Conservation (phyloP, 192 early-diverging fungal genomes). For the Backusella tarrabulga region DNA sequence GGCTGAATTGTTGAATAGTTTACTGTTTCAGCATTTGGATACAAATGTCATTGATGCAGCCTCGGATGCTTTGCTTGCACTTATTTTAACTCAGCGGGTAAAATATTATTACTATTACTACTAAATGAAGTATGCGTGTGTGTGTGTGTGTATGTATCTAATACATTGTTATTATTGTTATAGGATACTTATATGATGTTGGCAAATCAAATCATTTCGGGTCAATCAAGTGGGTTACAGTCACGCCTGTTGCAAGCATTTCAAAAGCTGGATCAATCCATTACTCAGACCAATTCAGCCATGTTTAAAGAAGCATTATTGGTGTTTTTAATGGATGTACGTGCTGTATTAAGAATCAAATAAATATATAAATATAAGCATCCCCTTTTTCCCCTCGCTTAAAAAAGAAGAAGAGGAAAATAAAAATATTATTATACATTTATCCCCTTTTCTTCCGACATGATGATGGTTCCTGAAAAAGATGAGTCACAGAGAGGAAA, state of each 20-base stretch:
- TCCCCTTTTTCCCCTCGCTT: not conserved
- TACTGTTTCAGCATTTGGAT: constrained; percentile 67
- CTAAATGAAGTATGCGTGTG: not conserved
- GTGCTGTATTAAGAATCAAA: constrained; percentile 65
- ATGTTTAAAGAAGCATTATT: constrained; percentile 48
- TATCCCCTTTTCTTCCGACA: too few relatives aligned
- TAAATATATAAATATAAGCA: constrained; percentile 25
- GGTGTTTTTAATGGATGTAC: constrained; percentile 59
- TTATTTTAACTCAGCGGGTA: constrained; percentile 53
- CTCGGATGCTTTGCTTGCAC: constrained; percentile 54
- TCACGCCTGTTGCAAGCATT: constrained; percentile 46
- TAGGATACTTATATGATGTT: constrained; percentile 47
- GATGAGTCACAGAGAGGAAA: too few relatives aligned
- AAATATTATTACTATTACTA: not conserved
- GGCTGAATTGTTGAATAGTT: constrained; percentile 47
- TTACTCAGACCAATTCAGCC: constrained; percentile 38
- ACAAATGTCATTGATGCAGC: constrained; percentile 58
- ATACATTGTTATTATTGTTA: not conserved
- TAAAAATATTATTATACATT: not conserved
- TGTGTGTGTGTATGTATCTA: not conserved
- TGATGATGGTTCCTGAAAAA: too few relatives aligned
- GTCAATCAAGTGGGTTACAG: constrained; percentile 43
- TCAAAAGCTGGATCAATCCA: constrained; percentile 38
- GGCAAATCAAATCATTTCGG: constrained; percentile 50
- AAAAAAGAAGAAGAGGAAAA: not conserved